Evolutionary conservation across 345 rosid species (phyloP), one percentile per base, ranked within the genome.

Genomic region (Lepidium sativum): DNA sequence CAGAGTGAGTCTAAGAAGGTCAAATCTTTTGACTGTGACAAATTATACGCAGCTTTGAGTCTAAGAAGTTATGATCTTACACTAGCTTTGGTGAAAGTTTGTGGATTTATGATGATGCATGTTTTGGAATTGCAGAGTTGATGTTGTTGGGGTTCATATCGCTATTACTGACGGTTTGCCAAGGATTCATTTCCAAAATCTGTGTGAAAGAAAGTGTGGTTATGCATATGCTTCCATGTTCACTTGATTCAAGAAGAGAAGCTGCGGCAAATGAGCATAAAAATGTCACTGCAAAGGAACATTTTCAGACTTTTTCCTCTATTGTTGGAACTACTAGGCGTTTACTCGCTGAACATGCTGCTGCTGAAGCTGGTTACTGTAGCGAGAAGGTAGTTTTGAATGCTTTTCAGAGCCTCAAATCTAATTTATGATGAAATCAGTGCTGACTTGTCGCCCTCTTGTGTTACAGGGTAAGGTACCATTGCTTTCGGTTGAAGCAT

Each of bases 61-160:
- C 3, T 6, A 25, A 0, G 5, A 38, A 63, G 38, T 42, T n/a
- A n/a, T n/a, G 13, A 42, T 0, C 63, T 55, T 54, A 33, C 6
- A 27, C 31, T 27, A 27, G 31, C 31, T 12, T 25, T 52, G 16
- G 6, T 17, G 40, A 1, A 4, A 11, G 4, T 34, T 9, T n/a
- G 8, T 12, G 69, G 17, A 6, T 67, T 0, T 52, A 0, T 52
- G 68, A 53, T 41, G 3, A 20, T 27, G 14, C 12, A 0, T 11
- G 21, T 57, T 23, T 8, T 53, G 27, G 41, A 9, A 6, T 17
- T 55, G 75, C 75, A 71, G 75, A 71, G 73, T 65, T 86, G 83
- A 86, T 86, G 94, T 74, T 86, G 63, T 72, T 86, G 76, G 90
- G 94, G 40, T 86, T 86, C 51, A 86, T 86, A 75, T 86, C 90